Evolutionary conservation across 805 yeast genomes (phyloP).

Genomic region (Wickerhamiella siamensis): DNA sequence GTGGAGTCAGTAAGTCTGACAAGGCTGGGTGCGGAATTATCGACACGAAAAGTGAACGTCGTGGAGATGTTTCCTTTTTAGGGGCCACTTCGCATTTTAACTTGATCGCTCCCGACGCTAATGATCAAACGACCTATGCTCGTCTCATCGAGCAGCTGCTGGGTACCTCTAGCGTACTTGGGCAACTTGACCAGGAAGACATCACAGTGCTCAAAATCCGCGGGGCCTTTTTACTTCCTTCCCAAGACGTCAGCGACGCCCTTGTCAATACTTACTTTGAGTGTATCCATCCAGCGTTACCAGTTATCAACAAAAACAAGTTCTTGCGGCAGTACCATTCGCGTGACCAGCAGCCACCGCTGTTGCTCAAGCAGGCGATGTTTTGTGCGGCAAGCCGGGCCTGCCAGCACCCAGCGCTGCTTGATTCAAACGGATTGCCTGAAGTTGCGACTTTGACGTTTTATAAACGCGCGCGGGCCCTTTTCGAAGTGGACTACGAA

Average conservation of each 20-base stretch:
- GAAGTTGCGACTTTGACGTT: slow-evolving; percentile 44
- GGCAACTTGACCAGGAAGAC: slow-evolving; percentile 30
- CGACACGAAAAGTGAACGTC: background rate
- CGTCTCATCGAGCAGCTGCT: slow-evolving; percentile 1
- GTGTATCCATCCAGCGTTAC: slow-evolving; percentile 52
- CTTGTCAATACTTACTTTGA: slow-evolving; percentile 48
- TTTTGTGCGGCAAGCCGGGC: slow-evolving; percentile 55
- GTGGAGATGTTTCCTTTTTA: slow-evolving; percentile 1
- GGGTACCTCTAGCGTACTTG: background rate
- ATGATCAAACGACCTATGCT: background rate
- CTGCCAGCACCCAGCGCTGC: slow-evolving; percentile 37
- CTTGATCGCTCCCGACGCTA: slow-evolving; percentile 2
- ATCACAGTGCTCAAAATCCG: slow-evolving; percentile 46
- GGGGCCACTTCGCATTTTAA: slow-evolving; percentile 7
- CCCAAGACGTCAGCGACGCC: slow-evolving; percentile 41
- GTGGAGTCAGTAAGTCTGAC: too few species aligned
- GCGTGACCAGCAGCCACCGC: slow-evolving; percentile 45
- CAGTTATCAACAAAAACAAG: slow-evolving; percentile 47
- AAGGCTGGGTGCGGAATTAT: too few species aligned
- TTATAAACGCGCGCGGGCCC: slow-evolving; percentile 57
- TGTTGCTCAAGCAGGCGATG: slow-evolving; percentile 58
- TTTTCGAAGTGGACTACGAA: slow-evolving; percentile 58
- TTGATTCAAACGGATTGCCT: slow-evolving; percentile 31
- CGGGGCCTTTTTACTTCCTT: slow-evolving; percentile 62
- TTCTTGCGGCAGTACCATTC: slow-evolving; percentile 48